A percentile compares a stretch with the other conserved stretches of the same genome.
Evolutionary conservation across 2,329 filamentous ascomycete genomes (phyloP).

Genomic region (Cercospora brassicicola): DNA sequence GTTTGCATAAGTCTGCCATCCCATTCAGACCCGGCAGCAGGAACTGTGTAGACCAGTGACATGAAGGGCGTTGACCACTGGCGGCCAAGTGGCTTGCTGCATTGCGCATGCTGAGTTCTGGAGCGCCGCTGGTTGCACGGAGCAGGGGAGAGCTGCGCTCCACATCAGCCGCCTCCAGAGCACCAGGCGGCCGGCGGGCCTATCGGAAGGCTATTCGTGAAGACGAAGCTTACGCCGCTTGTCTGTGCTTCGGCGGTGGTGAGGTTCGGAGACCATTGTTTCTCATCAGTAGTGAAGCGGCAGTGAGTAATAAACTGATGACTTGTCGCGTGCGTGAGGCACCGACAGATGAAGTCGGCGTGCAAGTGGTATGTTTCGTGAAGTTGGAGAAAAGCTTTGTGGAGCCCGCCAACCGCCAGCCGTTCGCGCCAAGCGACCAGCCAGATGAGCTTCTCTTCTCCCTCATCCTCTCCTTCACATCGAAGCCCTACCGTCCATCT

Average conservation of each 20-base stretch:
- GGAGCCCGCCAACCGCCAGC: neutral
- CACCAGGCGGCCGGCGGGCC: neutral
- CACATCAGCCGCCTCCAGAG: neutral
- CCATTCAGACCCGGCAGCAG: neutral
- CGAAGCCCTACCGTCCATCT: neutral
- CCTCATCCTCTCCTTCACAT: neutral
- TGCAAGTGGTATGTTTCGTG: neutral
- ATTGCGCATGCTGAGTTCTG: neutral
- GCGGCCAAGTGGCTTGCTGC: neutral
- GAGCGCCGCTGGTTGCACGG: neutral
- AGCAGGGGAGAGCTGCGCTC: conserved; percentile 2
- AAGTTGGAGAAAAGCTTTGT: neutral
- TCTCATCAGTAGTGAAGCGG: neutral
- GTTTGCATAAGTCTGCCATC: neutral
- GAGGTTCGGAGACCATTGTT: neutral
- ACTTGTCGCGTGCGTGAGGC: neutral
- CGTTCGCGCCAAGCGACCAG: neutral
- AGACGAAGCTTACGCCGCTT: neutral
- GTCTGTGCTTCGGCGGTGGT: neutral
- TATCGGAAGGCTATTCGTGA: neutral
- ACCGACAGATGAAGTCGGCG: neutral
- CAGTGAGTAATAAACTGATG: neutral
- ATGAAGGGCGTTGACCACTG: neutral
- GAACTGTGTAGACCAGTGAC: neutral
- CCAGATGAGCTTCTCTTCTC: neutral